Evolutionary conservation across 2,329 filamentous ascomycete species (phyloP).

Genomic region (Zarea fungicola): DNA sequence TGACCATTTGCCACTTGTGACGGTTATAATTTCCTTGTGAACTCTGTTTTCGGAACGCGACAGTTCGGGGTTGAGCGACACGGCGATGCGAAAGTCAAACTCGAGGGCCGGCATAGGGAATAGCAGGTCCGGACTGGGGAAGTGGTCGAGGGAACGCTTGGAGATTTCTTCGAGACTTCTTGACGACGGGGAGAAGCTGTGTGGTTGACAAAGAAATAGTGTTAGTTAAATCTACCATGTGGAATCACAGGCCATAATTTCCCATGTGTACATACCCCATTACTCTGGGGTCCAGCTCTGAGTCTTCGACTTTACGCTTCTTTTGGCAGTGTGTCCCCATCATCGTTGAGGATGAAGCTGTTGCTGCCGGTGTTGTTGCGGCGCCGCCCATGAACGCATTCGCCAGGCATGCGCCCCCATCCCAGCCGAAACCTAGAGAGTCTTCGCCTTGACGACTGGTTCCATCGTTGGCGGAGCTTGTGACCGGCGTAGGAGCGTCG

Average conservation of each 20-base stretch:
- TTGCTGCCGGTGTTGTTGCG: neutral
- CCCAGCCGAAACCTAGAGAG: conserved; percentile 11
- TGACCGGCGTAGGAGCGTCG: conserved; percentile 13
- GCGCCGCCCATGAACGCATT: neutral
- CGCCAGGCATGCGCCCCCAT: conserved; percentile 6
- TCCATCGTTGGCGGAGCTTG: conserved; percentile 9
- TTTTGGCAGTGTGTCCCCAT: conserved; percentile 3
- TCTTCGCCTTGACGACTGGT: conserved; percentile 12
- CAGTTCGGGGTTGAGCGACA: conserved; percentile 38
- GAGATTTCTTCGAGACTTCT: conserved; percentile 33
- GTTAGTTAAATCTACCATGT: conserved; percentile 1
- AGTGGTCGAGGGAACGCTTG: conserved; percentile 34
- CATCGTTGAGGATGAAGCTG: neutral
- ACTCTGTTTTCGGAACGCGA: conserved; percentile 39
- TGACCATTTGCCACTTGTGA: conserved; percentile 42
- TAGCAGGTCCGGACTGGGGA: conserved; percentile 36
- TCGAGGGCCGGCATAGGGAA: conserved; percentile 42
- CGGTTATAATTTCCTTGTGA: conserved; percentile 45
- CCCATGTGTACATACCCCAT: conserved; percentile 3
- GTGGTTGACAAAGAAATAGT: too few species aligned
- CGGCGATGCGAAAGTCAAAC: conserved; percentile 47
- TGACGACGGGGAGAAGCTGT: conserved; percentile 15
- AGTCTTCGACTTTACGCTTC: conserved; percentile 10
- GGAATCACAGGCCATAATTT: too few species aligned
- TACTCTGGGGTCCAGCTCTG: conserved; percentile 5